A percentile compares a stretch with the other conserved stretches of the same genome.
Evolutionary conservation across 192 early-diverging fungal genomes (phyloP).

Genomic region (Linnemannia hyalina): DNA sequence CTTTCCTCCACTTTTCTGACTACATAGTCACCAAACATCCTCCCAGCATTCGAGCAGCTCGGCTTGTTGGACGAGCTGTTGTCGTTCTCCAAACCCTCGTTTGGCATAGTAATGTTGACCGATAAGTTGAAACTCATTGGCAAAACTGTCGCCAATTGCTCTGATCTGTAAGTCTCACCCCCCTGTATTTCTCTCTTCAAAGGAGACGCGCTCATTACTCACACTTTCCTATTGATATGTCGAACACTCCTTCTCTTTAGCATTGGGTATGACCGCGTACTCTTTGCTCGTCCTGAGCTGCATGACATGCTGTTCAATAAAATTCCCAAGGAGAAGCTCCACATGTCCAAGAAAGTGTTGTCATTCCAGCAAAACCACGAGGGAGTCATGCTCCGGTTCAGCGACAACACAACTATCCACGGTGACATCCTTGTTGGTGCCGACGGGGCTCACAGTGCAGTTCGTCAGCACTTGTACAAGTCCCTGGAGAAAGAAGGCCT

Average conservation of each 20-base stretch:
- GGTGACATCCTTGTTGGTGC: constrained; percentile 31
- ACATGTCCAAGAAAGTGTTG: constrained; percentile 17
- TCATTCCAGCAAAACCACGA: neutral
- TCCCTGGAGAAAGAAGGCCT: neutral
- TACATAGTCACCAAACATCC: neutral
- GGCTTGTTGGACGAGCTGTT: neutral
- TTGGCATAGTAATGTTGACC: neutral
- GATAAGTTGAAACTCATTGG: neutral
- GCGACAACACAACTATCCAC: neutral
- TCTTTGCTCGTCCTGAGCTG: constrained; percentile 17
- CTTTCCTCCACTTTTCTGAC: neutral
- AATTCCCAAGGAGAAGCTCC: constrained; percentile 11
- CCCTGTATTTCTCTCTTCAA: too few species aligned
- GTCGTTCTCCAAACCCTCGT: neutral
- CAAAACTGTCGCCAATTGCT: neutral
- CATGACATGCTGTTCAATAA: constrained; percentile 15
- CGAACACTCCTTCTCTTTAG: neutral
- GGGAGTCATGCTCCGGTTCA: neutral
- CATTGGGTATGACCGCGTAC: neutral
- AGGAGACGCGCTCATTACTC: too few species aligned
- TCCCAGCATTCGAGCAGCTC: neutral
- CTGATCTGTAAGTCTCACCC: neutral
- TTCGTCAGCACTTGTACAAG: constrained; percentile 14
- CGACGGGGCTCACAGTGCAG: constrained; percentile 14
- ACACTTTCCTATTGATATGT: neutral